Evolutionary conservation across 208 protist species (phyloP), one percentile per base, ranked within the genome.

Genomic region (Vickermania spadyakhi): DNA sequence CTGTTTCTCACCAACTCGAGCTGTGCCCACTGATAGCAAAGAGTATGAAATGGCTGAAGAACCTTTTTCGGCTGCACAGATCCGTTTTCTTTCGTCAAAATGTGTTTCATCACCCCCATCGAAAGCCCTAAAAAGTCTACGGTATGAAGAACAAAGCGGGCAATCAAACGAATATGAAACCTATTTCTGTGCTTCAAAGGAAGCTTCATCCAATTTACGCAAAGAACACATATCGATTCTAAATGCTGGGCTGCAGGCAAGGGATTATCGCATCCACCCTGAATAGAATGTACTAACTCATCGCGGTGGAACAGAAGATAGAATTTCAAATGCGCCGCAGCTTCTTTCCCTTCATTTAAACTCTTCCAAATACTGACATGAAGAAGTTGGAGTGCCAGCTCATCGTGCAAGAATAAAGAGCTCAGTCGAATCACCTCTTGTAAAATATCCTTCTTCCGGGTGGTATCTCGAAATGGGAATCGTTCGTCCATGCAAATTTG

Each of bases 121-220:
- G 79, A 84, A 0, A 94, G 72, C 13, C 80, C 86, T 22, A 91
- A 68, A 57, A 91, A 89, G 58, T 91, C 84, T 27, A 89, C 68
- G 25, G 77, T 66, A 58, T 94, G 87, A 77, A 94, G 88, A 21
- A 79, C 79, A 50, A 85, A 86, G 18, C 82, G 78, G 13, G 84
- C 81, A n/a, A 89, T 79, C 5, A 89, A 58, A 25, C 68, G 72
- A 31, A 77, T 67, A 58, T 81, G 79, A 28, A 79, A 70, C 13
- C 60, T 58, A 23, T 77, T 70, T 22, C 62, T 58, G 0, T 67
- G 58, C 28, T 86, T 69, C 18, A 50, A 58, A 51, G 68, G 73
- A 52, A 89, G 78, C 0, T 83, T 72, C 83, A 94, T 94, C 70
- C 81, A 91, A 60, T 91, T 94, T 42, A 93, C 74, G 52, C 70